A percentile compares a stretch with the other conserved stretches of the same genome.
Conservation (phyloP, 2,329 filamentous ascomycete genomes). For the Penicillium sp. region DNA sequence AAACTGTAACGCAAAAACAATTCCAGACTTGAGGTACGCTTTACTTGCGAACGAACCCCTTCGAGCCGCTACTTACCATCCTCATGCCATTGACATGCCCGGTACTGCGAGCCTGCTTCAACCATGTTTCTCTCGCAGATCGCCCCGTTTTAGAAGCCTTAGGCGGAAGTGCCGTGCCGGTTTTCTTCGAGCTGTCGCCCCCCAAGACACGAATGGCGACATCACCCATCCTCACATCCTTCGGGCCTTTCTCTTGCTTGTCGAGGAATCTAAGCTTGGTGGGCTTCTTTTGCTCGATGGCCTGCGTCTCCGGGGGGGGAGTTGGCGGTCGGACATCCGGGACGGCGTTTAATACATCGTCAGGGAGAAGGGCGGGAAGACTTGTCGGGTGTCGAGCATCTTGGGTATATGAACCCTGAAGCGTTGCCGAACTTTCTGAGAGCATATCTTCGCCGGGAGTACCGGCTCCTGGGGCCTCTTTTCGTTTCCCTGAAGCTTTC, state of each 20-base stretch:
- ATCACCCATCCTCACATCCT: slow-evolving; percentile 56
- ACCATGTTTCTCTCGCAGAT: slow-evolving; percentile 45
- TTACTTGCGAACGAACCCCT: slow-evolving; percentile 43
- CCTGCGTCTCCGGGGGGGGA: slow-evolving; percentile 44
- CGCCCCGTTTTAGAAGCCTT: slow-evolving; percentile 49
- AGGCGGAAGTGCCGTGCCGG: slow-evolving; percentile 48
- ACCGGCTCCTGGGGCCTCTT: slow-evolving; percentile 24
- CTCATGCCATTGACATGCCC: slow-evolving; percentile 41
- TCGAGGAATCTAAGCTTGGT: slow-evolving; percentile 57
- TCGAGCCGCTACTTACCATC: slow-evolving; percentile 41
- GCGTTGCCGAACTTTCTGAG: slow-evolving; percentile 48
- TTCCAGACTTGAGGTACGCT: background rate
- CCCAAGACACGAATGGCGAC: slow-evolving; percentile 56
- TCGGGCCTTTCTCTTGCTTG: slow-evolving; percentile 52
- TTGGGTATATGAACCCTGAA: slow-evolving; percentile 44
- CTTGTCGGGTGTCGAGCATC: slow-evolving; percentile 39
- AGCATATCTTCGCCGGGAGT: slow-evolving; percentile 38
- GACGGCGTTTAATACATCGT: slow-evolving; percentile 55
- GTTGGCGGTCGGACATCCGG: slow-evolving; percentile 51
- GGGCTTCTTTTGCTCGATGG: slow-evolving; percentile 34
- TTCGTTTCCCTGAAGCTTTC: slow-evolving; percentile 36
- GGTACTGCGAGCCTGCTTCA: slow-evolving; percentile 40
- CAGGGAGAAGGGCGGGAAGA: slow-evolving; percentile 58
- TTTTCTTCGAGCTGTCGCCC: slow-evolving; percentile 39
- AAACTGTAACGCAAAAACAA: background rate